These are phyloP conservation scores for Pneumocystis oryctolagi DNA, from an alignment of 1,139 yeast genomes.

Conservation along the genomic window DNA sequence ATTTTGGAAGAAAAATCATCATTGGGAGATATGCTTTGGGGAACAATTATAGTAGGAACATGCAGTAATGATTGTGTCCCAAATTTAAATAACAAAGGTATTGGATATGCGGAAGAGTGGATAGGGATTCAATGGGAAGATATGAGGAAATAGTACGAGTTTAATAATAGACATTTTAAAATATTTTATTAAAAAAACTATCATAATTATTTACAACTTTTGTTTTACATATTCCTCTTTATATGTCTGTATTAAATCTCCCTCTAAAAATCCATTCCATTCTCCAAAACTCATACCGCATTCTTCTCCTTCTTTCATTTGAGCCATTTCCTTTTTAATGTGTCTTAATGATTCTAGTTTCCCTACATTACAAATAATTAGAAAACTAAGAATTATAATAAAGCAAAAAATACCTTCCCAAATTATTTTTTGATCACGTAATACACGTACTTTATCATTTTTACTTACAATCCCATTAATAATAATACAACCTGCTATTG, in stretches of 20 bases:
- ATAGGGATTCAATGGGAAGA: conserved; percentile 92
- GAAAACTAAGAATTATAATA: background rate
- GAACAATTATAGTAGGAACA: conserved; percentile 75
- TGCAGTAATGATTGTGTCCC: conserved; percentile 61
- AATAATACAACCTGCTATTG: conserved; percentile 86
- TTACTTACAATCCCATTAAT: conserved; percentile 50
- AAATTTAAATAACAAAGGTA: conserved; percentile 40
- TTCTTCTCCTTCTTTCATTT: conserved; percentile 72
- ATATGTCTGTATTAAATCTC: conserved; percentile 60
- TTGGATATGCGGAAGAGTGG: conserved; percentile 80
- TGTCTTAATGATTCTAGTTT: conserved; percentile 60
- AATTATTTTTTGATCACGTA: conserved; percentile 39
- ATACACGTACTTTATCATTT: conserved; percentile 45
- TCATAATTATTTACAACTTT: conserved; percentile 3
- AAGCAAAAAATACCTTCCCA: conserved; percentile 37
- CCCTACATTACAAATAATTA: background rate
- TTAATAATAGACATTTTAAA: background rate
- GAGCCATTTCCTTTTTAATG: conserved; percentile 63
- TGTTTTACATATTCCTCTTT: conserved; percentile 34
- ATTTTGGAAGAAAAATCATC: conserved; percentile 46
- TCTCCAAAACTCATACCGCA: conserved; percentile 68
- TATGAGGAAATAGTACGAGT: conserved; percentile 1
- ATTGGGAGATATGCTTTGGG: conserved; percentile 50
- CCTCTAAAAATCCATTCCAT: conserved; percentile 59
- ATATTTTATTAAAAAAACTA: background rate